Base-by-base conservation (phyloP, 1,284 basidiomycete species). In the Rhodotorula sp. region DNA sequence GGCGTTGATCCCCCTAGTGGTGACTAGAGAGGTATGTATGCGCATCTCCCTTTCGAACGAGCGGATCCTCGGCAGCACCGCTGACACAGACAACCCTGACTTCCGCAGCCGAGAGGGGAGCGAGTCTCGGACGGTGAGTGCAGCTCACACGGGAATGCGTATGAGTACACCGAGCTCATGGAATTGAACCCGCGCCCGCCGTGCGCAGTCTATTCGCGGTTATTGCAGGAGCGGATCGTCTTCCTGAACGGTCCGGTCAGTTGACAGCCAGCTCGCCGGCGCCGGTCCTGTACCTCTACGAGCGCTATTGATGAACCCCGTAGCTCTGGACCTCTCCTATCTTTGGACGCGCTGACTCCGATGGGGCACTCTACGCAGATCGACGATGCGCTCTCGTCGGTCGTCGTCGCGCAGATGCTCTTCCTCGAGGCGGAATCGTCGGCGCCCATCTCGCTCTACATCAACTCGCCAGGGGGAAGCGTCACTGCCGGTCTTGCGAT, bases 401-500 rank as follows among this genome's bases (percentile, higher is more conserved):
- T 95, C 66, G 85, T 89, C 50, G 92, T 95, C 10, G 91, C 93
- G 0, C 93, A 95, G 79, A 84, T 97, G 3, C 87, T 97, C 54
- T 97, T 95, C 81, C 86, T 97, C 64, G 94, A 97, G 83, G 93
- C 94, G 1, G 93, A 95, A 81, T 92, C 95, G 76, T 88, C 92
- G 0, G 92, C 92, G 79, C 94, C 93, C 3, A 95, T 97, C 69
- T 91, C 94, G 78, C 83, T 97, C 28, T 95, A 95, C 82, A 94
- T 95, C 78, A 97, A 95, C 82, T 93, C 92, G 10, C 93, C 94
- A 0, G 93, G 93, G 6, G 94, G 94, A 49, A 92, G 90, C 78
- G 93, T 97, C 55, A 95, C 93, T 0, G 92, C 93, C 54, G 94
- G 93, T 23, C 83, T 97, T 64, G 93, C 93, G 8, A 95, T 97